Evolutionary conservation across 768 basidiomycete genomes (phyloP).

Genomic region (Boletus tomentosulus): DNA sequence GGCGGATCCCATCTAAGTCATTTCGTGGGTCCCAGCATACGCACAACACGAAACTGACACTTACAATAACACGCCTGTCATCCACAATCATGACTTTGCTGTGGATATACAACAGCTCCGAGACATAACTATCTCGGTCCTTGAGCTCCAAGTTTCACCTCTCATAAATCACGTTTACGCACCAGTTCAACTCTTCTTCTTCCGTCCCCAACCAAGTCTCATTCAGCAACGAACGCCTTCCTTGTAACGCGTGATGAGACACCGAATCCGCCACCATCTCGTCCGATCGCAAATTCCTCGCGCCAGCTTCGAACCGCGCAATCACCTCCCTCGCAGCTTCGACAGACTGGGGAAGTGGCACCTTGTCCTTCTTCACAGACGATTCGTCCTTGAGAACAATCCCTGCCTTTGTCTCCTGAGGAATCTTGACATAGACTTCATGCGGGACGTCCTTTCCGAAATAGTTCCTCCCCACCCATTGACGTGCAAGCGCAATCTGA

Average conservation of each 20-base stretch:
- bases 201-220: constrained; percentile 84
- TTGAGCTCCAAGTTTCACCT: constrained; percentile 5
- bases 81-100: constrained; percentile 94
- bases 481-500: constrained; percentile 76
- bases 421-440: constrained; percentile 55
- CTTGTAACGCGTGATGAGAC: constrained; percentile 71
- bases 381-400: constrained; percentile 51
- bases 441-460: constrained; percentile 35
- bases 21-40: constrained; percentile 4
- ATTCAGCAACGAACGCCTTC: constrained; percentile 55
- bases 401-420: constrained; percentile 47
- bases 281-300: constrained; percentile 51
- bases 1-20: constrained; percentile 79
- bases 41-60: constrained; percentile 24
- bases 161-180: constrained; percentile 33
- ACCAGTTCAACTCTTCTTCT: constrained; percentile 80
- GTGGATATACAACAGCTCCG: constrained; percentile 81
- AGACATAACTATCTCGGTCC: constrained; percentile 55
- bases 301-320: constrained; percentile 65
- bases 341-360: constrained; percentile 61
- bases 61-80: constrained; percentile 81
- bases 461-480: constrained; percentile 61
- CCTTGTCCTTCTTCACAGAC: constrained; percentile 52
- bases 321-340: constrained; percentile 70
- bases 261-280: constrained; percentile 71